Evolutionary conservation across 1,284 basidiomycete species (phyloP), one percentile per base, ranked within the genome.

Genomic region (Baeospora myosura): DNA sequence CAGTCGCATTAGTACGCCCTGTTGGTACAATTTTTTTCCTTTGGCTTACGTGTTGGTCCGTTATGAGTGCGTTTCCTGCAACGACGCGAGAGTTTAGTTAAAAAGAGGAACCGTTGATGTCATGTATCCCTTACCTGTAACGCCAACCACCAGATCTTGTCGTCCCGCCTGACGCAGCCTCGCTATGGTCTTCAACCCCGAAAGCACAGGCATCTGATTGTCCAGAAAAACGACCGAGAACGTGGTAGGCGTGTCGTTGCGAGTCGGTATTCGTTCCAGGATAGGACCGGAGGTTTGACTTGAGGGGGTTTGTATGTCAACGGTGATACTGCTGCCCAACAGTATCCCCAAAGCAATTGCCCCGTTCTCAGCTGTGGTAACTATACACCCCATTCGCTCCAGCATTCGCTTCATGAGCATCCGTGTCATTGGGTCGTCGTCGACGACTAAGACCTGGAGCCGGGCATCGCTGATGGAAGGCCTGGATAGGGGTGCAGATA

Each of bases 331-430:
- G 57, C 28, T 53, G 5, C 71, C 72, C 12, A 82, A 57, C 32
- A 93, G 76, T 66, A 88, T 72, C 45, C 87, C 80, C 38, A 93
- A 64, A 4, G 89, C 90, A 22, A 84, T 63, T 55, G 82, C 77
- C 4, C 91, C 91, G 53, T 95, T 92, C 62, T 93, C 88, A n/a
- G 92, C 91, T 3, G 78, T 81, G 2, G 74, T 68, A 14, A 93
- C 88, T 8, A 32, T 62, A 60, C 88, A 91, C 1, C 90, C 89
- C 3, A 94, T 64, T 12, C 88, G 72, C 16, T 76, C 75, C 41
- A 94, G 68, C 65, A 91, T 79, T 28, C 89, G 72, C 37, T 73
- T 76, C 90, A 94, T 93, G 46, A 93, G 68, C 47, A 72, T 80
- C 36, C 89, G 76, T 29, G 91, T 93, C 43, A 93, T 63, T 20